These are phyloP conservation scores for Lipomyces mesembrius DNA, from an alignment of 805 yeast species.

Conservation along the genomic window DNA sequence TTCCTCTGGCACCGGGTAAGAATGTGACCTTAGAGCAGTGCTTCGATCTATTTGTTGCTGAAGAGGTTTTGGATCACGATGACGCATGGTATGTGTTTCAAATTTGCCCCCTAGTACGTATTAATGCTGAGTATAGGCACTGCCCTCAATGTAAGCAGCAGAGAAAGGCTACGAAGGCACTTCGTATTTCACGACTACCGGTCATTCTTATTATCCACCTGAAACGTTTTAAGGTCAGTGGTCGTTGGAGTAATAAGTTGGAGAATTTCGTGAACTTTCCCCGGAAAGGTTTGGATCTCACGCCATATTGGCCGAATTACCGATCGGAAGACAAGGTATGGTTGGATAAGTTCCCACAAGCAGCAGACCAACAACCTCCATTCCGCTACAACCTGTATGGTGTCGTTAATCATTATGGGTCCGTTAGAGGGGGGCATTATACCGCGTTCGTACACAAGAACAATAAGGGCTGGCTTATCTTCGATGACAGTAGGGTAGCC, in stretches of 20 bases:
- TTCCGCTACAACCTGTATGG: conserved; percentile 77
- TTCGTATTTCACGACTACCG: conserved; percentile 79
- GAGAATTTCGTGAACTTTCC: conserved; percentile 75
- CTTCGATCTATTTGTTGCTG: conserved; percentile 73
- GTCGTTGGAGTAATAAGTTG: conserved; percentile 53
- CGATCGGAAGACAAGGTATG: conserved; percentile 50
- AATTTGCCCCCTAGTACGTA: neutral
- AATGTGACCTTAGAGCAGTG: conserved; percentile 61
- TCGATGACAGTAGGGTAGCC: conserved; percentile 76
- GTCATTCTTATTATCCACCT: conserved; percentile 78
- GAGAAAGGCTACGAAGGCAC: conserved; percentile 67
- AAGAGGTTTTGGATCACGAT: conserved; percentile 74
- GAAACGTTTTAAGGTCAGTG: conserved; percentile 67
- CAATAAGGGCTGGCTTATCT: conserved; percentile 73
- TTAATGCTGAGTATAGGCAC: neutral
- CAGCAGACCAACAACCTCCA: conserved; percentile 77
- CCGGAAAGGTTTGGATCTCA: conserved; percentile 61
- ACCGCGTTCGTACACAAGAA: conserved; percentile 78
- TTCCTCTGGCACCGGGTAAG: conserved; percentile 70
- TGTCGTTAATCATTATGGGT: conserved; percentile 84
- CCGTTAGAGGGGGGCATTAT: conserved; percentile 84
- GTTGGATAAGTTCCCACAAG: conserved; percentile 55
- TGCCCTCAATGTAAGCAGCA: conserved; percentile 75
- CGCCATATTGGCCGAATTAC: conserved; percentile 71
- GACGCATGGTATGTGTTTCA: conserved; percentile 65